Base-by-base conservation (phyloP, 2,329 filamentous ascomycete genomes). In the Scedosporium apiospermum region DNA sequence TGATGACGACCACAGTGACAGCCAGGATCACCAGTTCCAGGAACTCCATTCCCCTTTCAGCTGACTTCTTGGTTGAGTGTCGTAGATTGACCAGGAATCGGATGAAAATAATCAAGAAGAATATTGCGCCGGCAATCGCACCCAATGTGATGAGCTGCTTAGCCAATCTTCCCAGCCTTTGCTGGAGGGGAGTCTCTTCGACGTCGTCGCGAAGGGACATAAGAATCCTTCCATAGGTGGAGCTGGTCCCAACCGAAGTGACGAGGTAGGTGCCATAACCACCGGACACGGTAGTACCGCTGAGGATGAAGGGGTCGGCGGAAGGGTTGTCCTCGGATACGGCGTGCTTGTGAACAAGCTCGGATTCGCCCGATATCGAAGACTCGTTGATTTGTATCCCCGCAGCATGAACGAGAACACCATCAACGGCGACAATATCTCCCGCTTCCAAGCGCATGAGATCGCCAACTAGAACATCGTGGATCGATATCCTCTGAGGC, bases 281-380 rank as follows among this genome's bases (percentile, higher is more conserved):
- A 68, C 91, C 88, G 0, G 86, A 85, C 10, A 93, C 86, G 67
- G 91, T 91, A 2, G 88, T 88, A 57, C 90, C 90, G 23, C 89
- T 93, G 3, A 93, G 78, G 65, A 93, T 91, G 72, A 93, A 93
- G 0, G 90, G 90, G 67, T 93, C 90, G 65, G 88, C 76, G 6
- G 65, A 53, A 23, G 61, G 49, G 42, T 53, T 21, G 4, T 57
- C 38, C 6, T 26, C 23, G 12, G 60, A 57, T 38, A 26, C 44
- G 23, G 67, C 2, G 70, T 68, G 1, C 73, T 93, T 93, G 68
- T 84, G 86, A 38, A 92, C 76, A 7, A 90, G 73, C 65, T 90
- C 88, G 0, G 88, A 90, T 74, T 92, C 89, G 64, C 89, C 89
- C 9, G 89, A 91, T 6, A 88, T 85, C 1, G 88, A 88, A 12